These are phyloP conservation scores for Patellaria atrata DNA, from an alignment of 495 filamentous ascomycete genomes.

Conservation along the genomic window DNA sequence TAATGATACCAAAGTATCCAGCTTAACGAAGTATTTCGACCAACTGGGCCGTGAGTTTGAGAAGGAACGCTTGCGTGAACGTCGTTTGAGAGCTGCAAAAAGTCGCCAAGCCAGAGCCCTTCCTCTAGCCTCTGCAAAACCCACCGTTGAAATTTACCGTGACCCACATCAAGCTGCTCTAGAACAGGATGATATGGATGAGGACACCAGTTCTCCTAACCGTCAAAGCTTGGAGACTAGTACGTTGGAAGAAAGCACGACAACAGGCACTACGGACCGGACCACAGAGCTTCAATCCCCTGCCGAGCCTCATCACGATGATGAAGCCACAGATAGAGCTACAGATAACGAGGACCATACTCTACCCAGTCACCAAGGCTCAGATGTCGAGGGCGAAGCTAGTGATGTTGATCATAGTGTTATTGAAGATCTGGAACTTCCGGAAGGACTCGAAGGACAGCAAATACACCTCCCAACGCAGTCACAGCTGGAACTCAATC, in stretches of 20 bases:
- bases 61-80: conserved; percentile 78
- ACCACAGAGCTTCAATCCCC: conserved; percentile 15
- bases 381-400: conserved; percentile 55
- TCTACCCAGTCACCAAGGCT: conserved; percentile 31
- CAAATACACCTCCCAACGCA: conserved; percentile 44
- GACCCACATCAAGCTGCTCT: conserved; percentile 87
- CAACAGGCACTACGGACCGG: conserved; percentile 15
- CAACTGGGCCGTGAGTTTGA: conserved; percentile 94
- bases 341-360: conserved; percentile 30
- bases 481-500: conserved; percentile 41
- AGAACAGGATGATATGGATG: conserved; percentile 61
- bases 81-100: conserved; percentile 66
- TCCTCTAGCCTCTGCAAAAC: conserved; percentile 82
- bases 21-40: conserved; percentile 87
- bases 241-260: conserved; percentile 19
- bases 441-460: conserved; percentile 49
- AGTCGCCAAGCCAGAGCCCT: conserved; percentile 68
- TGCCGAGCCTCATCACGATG: conserved; percentile 10
- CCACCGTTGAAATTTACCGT: conserved; percentile 88
- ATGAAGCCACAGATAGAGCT: conserved; percentile 26
- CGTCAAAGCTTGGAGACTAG: conserved; percentile 20
- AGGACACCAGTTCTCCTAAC: conserved; percentile 33
- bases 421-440: conserved; percentile 50
- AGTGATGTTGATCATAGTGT: conserved; percentile 54
- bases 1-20: conserved; percentile 65